Evolutionary conservation across 257 asterid genomes (phyloP).

Genomic region (Cruciata laevipes): DNA sequence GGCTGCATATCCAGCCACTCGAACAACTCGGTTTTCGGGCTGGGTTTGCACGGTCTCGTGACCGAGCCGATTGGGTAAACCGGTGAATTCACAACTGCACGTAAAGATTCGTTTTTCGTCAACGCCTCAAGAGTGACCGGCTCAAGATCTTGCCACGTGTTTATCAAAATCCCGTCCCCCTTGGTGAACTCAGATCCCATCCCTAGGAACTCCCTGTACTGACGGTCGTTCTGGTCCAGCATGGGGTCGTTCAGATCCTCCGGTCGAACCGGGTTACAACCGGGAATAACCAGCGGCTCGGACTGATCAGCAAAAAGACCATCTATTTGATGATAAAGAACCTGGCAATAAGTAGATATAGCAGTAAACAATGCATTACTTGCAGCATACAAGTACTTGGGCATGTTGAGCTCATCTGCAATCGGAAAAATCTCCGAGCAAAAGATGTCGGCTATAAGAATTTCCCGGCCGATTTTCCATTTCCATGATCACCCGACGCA

Average conservation of each 20-base stretch:
- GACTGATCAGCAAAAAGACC: constrained; percentile 45
- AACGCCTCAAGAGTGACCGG: constrained; percentile 40
- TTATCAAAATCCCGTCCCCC: constrained; percentile 56
- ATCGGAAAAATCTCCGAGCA: not conserved
- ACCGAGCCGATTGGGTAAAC: constrained; percentile 61
- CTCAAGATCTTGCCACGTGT: constrained; percentile 59
- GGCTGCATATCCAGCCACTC: constrained; percentile 58
- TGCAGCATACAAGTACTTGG: constrained; percentile 12
- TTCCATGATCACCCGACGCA: no score
- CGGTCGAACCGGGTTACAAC: constrained; percentile 60
- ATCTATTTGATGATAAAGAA: constrained; percentile 39
- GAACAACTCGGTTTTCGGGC: constrained; percentile 1
- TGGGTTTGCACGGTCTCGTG: constrained; percentile 25
- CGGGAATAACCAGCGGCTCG: constrained; percentile 40
- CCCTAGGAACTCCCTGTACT: constrained; percentile 30
- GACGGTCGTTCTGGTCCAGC: constrained; percentile 47
- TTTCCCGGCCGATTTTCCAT: no score
- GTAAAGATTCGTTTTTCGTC: constrained; percentile 23
- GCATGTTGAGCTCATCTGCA: not conserved
- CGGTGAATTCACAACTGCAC: constrained; percentile 25
- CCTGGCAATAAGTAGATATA: constrained; percentile 30
- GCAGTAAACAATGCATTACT: constrained; percentile 52
- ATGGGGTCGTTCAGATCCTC: constrained; percentile 62
- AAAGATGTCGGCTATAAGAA: not conserved
- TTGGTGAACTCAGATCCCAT: constrained; percentile 14